Evolutionary conservation across 768 basidiomycete species (phyloP).

Genomic region (Scleroderma bovista): DNA sequence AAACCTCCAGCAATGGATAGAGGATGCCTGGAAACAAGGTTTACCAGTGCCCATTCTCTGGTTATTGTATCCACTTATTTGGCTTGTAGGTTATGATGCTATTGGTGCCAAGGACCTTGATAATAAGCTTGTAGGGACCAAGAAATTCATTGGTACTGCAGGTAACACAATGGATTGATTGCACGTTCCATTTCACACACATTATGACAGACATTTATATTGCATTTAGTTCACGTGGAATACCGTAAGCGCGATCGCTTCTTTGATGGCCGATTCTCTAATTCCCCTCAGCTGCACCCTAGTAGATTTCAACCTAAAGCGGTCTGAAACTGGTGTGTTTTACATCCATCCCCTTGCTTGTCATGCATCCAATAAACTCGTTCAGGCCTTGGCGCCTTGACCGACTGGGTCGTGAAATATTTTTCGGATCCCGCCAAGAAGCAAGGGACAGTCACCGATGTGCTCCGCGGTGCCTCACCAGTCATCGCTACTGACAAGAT

Average conservation of each 20-base stretch:
- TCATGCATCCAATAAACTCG: background rate
- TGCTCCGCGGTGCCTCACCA: constrained; percentile 44
- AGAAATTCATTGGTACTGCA: constrained; percentile 77
- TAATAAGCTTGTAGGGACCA: constrained; percentile 45
- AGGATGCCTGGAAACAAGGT: constrained; percentile 77
- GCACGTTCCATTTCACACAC: constrained; percentile 1
- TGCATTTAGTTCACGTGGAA: constrained; percentile 71
- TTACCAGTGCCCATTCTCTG: background rate
- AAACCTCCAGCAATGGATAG: constrained; percentile 74
- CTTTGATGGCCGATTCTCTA: background rate
- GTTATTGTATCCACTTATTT: background rate
- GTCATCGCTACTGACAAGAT: constrained; percentile 58
- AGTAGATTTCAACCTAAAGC: constrained; percentile 56
- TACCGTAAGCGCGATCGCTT: constrained; percentile 56
- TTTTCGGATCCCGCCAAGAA: constrained; percentile 40
- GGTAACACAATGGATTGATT: constrained; percentile 35
- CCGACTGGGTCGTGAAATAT: constrained; percentile 73
- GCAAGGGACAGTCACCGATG: constrained; percentile 44
- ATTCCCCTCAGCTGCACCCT: constrained; percentile 43
- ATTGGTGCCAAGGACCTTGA: constrained; percentile 62
- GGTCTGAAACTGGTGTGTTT: constrained; percentile 38
- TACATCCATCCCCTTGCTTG: background rate
- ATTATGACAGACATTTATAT: constrained; percentile 60
- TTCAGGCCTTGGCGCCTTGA: constrained; percentile 43
- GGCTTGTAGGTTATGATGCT: constrained; percentile 56